A percentile compares a stretch with the other conserved stretches of the same genome.
These are phyloP conservation scores for Didymella arachidicola DNA, from an alignment of 2,329 filamentous ascomycete species.

Conservation along the genomic window DNA sequence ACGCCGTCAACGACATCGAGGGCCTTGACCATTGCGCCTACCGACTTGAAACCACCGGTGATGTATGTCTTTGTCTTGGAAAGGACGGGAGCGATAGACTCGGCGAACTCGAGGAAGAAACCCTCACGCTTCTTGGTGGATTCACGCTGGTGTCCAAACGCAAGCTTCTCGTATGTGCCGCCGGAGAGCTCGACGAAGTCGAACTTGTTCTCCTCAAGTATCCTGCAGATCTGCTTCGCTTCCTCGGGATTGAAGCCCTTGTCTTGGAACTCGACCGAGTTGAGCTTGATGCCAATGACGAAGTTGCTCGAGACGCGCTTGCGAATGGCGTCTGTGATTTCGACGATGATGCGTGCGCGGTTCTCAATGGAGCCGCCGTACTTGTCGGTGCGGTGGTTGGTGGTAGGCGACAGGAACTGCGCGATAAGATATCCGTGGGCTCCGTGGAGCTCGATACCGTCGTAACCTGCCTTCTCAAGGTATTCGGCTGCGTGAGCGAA, in stretches of 20 bases:
- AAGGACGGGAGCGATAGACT: constrained; percentile 58
- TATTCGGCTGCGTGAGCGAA: constrained; percentile 70
- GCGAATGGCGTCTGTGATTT: constrained; percentile 52
- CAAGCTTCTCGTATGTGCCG: constrained; percentile 65
- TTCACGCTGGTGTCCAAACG: constrained; percentile 62
- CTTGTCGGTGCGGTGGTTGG: constrained; percentile 54
- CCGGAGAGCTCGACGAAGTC: constrained; percentile 68
- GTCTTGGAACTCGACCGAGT: constrained; percentile 64
- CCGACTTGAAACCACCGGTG: constrained; percentile 66
- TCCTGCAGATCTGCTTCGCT: constrained; percentile 57
- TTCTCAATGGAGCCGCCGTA: constrained; percentile 56
- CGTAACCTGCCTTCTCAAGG: constrained; percentile 68
- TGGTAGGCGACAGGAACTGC: constrained; percentile 54
- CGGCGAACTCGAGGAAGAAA: constrained; percentile 69
- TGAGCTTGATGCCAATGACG: constrained; percentile 65
- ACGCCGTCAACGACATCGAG: constrained; percentile 66
- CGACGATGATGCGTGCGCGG: constrained; percentile 52
- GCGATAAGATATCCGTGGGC: constrained; percentile 57
- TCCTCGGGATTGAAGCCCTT: constrained; percentile 62
- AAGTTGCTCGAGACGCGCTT: constrained; percentile 51
- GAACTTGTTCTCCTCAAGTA: constrained; percentile 60
- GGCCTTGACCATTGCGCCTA: constrained; percentile 65
- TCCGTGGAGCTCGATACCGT: constrained; percentile 59
- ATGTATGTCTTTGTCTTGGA: constrained; percentile 67
- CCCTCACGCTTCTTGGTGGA: constrained; percentile 64